Percentiles rank a stretch among this genome's conserved stretches.
Conservation (phyloP, 2,329 filamentous ascomycete genomes). For the Monosporascus ibericus region DNA sequence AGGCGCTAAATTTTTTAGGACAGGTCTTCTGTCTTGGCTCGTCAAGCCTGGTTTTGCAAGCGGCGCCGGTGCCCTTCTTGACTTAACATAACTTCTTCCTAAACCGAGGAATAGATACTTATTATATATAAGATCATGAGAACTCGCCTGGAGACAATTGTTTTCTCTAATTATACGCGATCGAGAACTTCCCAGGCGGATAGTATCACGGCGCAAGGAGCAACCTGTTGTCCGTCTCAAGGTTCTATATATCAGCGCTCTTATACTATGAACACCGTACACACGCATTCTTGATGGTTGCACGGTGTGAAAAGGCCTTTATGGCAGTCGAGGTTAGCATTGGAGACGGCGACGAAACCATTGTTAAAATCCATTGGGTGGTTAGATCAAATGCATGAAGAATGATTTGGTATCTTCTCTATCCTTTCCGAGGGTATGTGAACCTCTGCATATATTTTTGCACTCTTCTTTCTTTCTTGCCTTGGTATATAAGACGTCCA, state of each 20-base stretch:
- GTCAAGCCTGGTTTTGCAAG: background rate
- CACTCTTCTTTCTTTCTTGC: conserved; percentile 3
- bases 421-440: conserved; percentile 69
- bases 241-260: no score
- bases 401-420: conserved; percentile 75
- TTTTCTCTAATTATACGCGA: no score
- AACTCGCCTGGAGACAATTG: no score
- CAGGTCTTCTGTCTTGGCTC: background rate
- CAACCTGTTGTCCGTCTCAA: no score
- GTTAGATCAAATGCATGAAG: conserved; percentile 17
- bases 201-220: no score
- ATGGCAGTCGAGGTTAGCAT: background rate
- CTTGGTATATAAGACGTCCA: no score
- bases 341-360: background rate
- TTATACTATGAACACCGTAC: no score
- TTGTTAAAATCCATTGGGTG: conserved; percentile 4
- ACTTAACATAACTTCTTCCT: background rate
- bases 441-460: conserved; percentile 5
- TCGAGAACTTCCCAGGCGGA: no score
- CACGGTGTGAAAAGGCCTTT: background rate
- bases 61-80: background rate
- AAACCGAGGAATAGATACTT: no score
- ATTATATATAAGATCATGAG: no score
- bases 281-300: no score
- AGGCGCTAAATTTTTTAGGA: background rate